phyloP scores from a whole-genome alignment of 306 rosid species.

The Comarum palustre region DNA sequence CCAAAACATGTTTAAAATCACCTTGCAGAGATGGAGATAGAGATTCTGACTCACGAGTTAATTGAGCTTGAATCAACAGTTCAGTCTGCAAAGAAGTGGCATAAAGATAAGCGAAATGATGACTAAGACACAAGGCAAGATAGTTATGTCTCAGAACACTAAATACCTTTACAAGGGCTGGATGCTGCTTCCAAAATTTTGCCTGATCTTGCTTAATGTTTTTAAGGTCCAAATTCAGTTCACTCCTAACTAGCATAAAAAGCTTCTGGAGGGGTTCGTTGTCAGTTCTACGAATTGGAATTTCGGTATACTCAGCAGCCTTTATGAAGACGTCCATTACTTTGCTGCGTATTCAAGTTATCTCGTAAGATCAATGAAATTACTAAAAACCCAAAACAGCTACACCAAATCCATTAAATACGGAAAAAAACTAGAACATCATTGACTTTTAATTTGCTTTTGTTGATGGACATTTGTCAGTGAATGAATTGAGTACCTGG shows the following conservation, averaged over 20 bases:
- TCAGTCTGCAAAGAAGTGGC: constrained; percentile 65
- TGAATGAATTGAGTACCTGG: constrained; percentile 49
- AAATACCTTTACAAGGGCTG: constrained; percentile 87
- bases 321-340: constrained; percentile 97
- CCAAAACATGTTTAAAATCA: constrained; percentile 80
- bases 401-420: not conserved
- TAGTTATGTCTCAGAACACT: constrained; percentile 11
- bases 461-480: not conserved
- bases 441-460: not conserved
- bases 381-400: not conserved
- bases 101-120: constrained; percentile 31
- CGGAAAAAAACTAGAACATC: not conserved
- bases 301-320: constrained; percentile 92
- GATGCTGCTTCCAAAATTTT: constrained; percentile 99
- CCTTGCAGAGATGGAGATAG: constrained; percentile 72
- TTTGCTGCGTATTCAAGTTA: constrained; percentile 58
- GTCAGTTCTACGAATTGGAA: constrained; percentile 96
- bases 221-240: constrained; percentile 94
- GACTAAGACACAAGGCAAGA: not conserved
- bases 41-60: constrained; percentile 69
- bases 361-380: constrained; percentile 6
- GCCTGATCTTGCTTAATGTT: constrained; percentile 99
- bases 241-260: constrained; percentile 92
- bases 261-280: constrained; percentile 93
- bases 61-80: constrained; percentile 90